phyloP scores from a whole-genome alignment of 169 alveolate genomes.

The Plasmodium cynomolgi region DNA sequence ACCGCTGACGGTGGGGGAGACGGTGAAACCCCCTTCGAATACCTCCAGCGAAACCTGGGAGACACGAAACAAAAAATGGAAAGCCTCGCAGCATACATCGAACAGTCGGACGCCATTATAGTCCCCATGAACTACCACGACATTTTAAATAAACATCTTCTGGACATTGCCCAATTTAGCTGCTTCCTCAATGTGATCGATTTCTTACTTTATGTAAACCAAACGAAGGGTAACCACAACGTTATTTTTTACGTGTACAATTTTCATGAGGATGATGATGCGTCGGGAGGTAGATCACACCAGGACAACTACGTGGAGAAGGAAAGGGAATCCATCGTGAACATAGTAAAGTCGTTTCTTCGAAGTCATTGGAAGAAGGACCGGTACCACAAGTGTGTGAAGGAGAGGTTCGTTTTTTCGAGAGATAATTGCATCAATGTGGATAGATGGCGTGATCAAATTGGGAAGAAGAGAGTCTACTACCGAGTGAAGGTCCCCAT shows the following conservation, averaged over 20 bases:
- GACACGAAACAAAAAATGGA: slow-evolving; percentile 6
- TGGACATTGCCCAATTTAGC: slow-evolving; percentile 27
- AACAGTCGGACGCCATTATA: slow-evolving; percentile 10
- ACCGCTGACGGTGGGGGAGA: background rate
- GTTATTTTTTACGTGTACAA: slow-evolving; percentile 44
- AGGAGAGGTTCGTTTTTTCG: slow-evolving; percentile 14
- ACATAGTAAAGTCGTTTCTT: slow-evolving; percentile 6
- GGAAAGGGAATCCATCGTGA: slow-evolving; percentile 21
- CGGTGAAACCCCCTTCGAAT: slow-evolving; percentile 29
- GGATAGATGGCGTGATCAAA: background rate
- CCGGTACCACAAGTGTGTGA: slow-evolving; percentile 5
- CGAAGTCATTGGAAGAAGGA: slow-evolving; percentile 40
- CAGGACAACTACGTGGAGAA: background rate
- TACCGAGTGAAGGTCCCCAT: background rate
- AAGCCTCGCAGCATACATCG: background rate
- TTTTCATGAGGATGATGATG: slow-evolving; percentile 7
- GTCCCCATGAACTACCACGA: slow-evolving; percentile 67
- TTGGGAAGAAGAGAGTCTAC: background rate
- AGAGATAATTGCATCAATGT: slow-evolving; percentile 8
- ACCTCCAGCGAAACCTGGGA: slow-evolving; percentile 26
- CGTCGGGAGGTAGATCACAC: background rate
- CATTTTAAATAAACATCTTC: slow-evolving; percentile 41
- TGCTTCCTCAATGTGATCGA: slow-evolving; percentile 25
- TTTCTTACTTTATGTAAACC: background rate
- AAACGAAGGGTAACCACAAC: background rate